A percentile compares a stretch with the other conserved stretches of the same genome.
These are phyloP conservation scores for Calonectria honghensis DNA, from an alignment of 2,329 filamentous ascomycete species.

Conservation along the genomic window DNA sequence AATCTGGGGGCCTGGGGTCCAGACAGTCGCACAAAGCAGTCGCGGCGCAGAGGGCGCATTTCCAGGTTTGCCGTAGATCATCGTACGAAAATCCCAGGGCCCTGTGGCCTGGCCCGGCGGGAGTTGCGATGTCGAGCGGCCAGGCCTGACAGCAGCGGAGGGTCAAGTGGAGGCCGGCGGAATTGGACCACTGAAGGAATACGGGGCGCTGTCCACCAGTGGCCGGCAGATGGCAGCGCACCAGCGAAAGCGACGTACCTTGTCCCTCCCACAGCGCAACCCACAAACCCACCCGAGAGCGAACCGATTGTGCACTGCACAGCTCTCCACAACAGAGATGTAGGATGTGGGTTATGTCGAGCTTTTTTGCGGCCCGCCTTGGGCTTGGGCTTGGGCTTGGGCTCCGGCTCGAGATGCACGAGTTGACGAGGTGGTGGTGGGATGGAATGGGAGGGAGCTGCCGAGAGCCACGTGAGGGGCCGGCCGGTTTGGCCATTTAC, in stretches of 20 bases:
- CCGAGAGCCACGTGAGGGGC: constrained; percentile 37
- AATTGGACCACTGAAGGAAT: constrained; percentile 31
- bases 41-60: constrained; percentile 9
- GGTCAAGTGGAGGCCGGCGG: constrained; percentile 21
- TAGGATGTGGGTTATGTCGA: constrained; percentile 3
- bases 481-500: constrained; percentile 16
- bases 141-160: constrained; percentile 13
- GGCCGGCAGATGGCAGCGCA: constrained; percentile 18
- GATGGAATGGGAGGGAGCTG: constrained; percentile 32
- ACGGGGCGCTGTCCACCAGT: constrained; percentile 13
- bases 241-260: constrained; percentile 22
- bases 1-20: constrained; percentile 17
- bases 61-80: constrained; percentile 28
- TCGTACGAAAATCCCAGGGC: constrained; percentile 24
- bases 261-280: constrained; percentile 20
- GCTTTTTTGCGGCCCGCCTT: constrained; percentile 14
- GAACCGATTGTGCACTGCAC: constrained; percentile 18
- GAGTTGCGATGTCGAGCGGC: constrained; percentile 20
- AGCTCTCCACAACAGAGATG: constrained; percentile 2
- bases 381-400: not conserved
- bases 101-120: constrained; percentile 9
- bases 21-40: constrained; percentile 7
- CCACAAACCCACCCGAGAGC: constrained; percentile 19
- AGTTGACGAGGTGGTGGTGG: constrained; percentile 11
- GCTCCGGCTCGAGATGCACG: not conserved